Base-by-base conservation (phyloP, 495 filamentous ascomycete species). In the Podospora comata region DNA sequence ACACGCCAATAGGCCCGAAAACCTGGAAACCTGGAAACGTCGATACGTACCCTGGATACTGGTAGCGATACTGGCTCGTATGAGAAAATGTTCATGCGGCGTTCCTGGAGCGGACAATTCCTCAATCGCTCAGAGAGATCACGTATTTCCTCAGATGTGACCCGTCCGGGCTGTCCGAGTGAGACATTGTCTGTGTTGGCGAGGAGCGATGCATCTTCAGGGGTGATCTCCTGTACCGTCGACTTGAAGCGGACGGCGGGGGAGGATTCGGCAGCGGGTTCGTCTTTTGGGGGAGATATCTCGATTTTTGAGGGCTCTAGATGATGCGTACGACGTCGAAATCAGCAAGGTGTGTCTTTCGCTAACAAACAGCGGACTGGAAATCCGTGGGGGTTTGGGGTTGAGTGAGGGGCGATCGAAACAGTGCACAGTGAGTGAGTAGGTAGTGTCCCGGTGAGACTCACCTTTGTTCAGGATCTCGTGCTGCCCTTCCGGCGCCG, bases 1-100 rank as follows among this genome's bases (percentile, higher is more conserved):
- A 63, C 57, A 23, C 65, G 20, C 56, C 26, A 18, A 53, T 32
- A 48, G 44, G 39, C 48, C 55, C 32, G 48, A 66, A 16, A 56
- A 26, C 23, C 32, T 30, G 65, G 7, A 16, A 56, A 26, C 23
- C 32, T 30, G 65, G 7, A 54, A 53, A 62, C 3, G 27, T 27
- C 65, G 70, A 28, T 30, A 86, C 91, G 75, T 87, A 94, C 93
- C 80, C 92, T 87, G 34, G 92, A 96, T 28, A 87, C 82, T n/a
- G 93, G 93, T 44, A 97, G 80, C 53, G 93, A 97, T 56, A 96
- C 85, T 27, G 93, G 89, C 71, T 96, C 93, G 76, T 93, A 97
- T 5, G 87, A 87, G 76, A 92, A 96, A 72, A 92, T 90, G 69
- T 88, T 90, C 79, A 94, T 86, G n/a, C 93, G 88, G 30, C 86